Evolutionary conservation across 768 basidiomycete species (phyloP).

Genomic region (Podaxis sp.): DNA sequence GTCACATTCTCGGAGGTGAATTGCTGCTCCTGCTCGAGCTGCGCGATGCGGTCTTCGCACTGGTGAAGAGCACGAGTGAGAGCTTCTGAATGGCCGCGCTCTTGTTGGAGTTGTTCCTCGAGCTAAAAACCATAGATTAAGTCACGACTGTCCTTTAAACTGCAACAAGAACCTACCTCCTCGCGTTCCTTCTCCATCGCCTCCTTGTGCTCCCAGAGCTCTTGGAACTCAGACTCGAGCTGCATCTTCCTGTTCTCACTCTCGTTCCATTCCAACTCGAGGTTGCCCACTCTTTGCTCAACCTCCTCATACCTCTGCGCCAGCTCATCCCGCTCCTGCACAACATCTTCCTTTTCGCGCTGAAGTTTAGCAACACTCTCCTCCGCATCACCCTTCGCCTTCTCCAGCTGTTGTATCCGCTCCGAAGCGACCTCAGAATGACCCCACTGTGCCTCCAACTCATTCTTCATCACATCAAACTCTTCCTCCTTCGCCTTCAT

Average conservation of each 20-base stretch:
- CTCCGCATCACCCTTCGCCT: slow-evolving; percentile 28
- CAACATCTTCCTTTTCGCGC: slow-evolving; percentile 27
- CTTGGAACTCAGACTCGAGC: slow-evolving; percentile 54
- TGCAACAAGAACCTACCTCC: slow-evolving; percentile 37
- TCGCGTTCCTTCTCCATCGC: slow-evolving; percentile 54
- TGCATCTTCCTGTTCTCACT: slow-evolving; percentile 54
- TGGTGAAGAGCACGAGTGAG: slow-evolving; percentile 50
- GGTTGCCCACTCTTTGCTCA: slow-evolving; percentile 38
- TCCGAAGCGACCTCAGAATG: slow-evolving; percentile 58
- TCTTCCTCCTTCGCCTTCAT: slow-evolving; percentile 44
- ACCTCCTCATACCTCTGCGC: slow-evolving; percentile 39
- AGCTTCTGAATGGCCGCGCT: slow-evolving; percentile 48
- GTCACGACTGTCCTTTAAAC: neutral
- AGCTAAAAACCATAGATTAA: slow-evolving; percentile 33
- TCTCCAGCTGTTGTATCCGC: slow-evolving; percentile 37
- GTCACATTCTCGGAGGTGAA: slow-evolving; percentile 50
- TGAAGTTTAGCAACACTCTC: slow-evolving; percentile 24
- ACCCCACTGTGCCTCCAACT: slow-evolving; percentile 73
- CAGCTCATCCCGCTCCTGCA: slow-evolving; percentile 38
- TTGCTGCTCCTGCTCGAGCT: slow-evolving; percentile 54
- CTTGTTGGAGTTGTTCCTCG: slow-evolving; percentile 50
- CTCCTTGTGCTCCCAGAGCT: slow-evolving; percentile 50
- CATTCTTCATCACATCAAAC: slow-evolving; percentile 48
- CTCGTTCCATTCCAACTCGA: slow-evolving; percentile 58
- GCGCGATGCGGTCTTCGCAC: slow-evolving; percentile 47